Evolutionary conservation across 352 stramenopile genomes (phyloP), one percentile per base, ranked within the genome.

Genomic region (Globisporangium iwayamae): DNA sequence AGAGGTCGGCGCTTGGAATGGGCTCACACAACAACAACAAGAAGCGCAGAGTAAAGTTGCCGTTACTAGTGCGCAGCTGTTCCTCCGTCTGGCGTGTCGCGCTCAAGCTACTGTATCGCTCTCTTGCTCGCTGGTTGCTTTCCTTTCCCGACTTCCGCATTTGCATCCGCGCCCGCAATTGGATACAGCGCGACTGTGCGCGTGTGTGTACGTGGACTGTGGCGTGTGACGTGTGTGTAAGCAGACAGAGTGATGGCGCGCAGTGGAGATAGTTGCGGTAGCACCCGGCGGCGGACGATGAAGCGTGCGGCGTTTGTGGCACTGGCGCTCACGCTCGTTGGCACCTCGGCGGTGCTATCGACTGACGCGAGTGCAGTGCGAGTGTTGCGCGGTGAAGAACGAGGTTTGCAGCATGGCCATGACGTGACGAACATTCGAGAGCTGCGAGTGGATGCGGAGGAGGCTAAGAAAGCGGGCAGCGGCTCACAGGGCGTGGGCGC

Each of bases 301-400:
- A 70, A 63, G 51, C 48, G 34, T 13, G 46, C 7, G 14, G 39
- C 56, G 22, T 61, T 9, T 13, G 10, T 61, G 34, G 25, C 41
- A 2, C 22, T 60, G 5, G 28, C 56, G 20, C 34, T 61, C 41
- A 39, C 45, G 38, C 38, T 50, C 3, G 39, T 50, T 6, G 20
- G 55, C 16, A 38, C 38, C 10, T 30, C 45, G 56, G 7, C n/a
- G 11, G 22, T 48, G 28, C 50, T 56, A 7, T 4, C 14, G 14
- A 18, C 16, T 7, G 14, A 39, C 28, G 50, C 28, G 28, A 39
- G 28, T 36, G 48, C 25, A 5, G 11, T 46, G 1, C 39, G 16
- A n/a, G 39, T 25, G 22, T 25, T 46, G 11, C 22, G n/a, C 18
- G 28, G 28, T 16, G 16, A 7, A 20, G 50, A 41, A 14, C 13